phyloP scores from a whole-genome alignment of 148 eudicot genomes.

The Linanthus parryae region DNA sequence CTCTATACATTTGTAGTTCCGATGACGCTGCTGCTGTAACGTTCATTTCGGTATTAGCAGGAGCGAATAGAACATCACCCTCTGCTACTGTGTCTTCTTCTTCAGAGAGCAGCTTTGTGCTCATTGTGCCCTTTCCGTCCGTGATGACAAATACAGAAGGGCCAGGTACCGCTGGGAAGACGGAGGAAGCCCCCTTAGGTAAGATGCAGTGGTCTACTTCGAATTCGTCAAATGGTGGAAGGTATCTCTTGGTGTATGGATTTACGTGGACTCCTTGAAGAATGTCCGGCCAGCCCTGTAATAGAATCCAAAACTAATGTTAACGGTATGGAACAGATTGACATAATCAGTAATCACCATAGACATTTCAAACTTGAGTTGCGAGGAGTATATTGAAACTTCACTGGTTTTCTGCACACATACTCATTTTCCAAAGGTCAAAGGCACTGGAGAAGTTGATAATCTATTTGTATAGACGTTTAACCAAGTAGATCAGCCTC shows the following conservation, averaged over 20 bases:
- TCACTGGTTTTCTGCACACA: too few species aligned
- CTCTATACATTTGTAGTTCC: constrained; percentile 58
- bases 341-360: too few species aligned
- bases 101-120: constrained; percentile 15
- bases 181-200: constrained; percentile 27
- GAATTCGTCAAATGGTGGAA: constrained; percentile 84
- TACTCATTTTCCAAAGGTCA: too few species aligned
- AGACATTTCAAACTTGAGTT: background rate
- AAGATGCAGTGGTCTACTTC: constrained; percentile 77
- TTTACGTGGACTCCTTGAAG: constrained; percentile 52
- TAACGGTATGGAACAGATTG: background rate
- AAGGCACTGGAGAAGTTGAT: too few species aligned
- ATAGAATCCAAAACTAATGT: background rate
- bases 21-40: constrained; percentile 31
- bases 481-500: too few species aligned
- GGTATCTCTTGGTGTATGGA: constrained; percentile 54
- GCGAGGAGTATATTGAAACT: too few species aligned
- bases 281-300: constrained; percentile 70
- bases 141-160: constrained; percentile 71
- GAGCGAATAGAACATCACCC: constrained; percentile 70
- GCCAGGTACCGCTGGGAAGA: constrained; percentile 48
- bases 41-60: constrained; percentile 50
- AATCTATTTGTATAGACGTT: too few species aligned
- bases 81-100: constrained; percentile 35
- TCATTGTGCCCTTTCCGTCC: constrained; percentile 51